Conservation (phyloP, 768 basidiomycete species). For the Leccinellum albellum region DNA sequence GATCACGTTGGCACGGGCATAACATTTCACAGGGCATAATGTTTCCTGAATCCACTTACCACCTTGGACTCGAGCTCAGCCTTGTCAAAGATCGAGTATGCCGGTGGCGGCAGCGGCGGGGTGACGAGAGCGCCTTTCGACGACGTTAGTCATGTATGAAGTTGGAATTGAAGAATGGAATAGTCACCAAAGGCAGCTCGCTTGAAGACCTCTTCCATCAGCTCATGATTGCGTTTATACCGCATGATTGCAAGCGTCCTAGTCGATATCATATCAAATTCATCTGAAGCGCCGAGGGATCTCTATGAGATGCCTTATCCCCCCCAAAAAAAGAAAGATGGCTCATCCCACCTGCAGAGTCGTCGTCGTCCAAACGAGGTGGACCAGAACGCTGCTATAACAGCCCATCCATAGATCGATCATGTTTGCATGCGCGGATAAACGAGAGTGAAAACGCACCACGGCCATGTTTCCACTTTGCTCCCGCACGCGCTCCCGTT, state of each 20-base stretch:
- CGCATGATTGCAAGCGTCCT: slow-evolving; percentile 67
- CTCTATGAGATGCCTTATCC: not conserved
- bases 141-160: not conserved
- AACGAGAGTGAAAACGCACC: slow-evolving; percentile 29
- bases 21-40: no score
- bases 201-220: slow-evolving; percentile 80
- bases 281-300: slow-evolving; percentile 39
- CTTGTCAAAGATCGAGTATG: slow-evolving; percentile 61
- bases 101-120: slow-evolving; percentile 39
- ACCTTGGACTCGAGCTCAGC: slow-evolving; percentile 53
- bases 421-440: not conserved
- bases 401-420: not conserved
- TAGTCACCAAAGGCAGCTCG: slow-evolving; percentile 59
- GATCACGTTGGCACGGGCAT: not conserved
- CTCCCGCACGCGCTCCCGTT: slow-evolving; percentile 53
- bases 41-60: slow-evolving; percentile 34
- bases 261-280: slow-evolving; percentile 67
- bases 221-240: slow-evolving; percentile 77
- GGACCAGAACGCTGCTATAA: slow-evolving; percentile 31
- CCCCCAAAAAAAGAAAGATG: not conserved
- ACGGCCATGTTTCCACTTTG: slow-evolving; percentile 39
- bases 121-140: slow-evolving; percentile 43
- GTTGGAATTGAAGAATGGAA: not conserved
- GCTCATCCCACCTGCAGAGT: slow-evolving; percentile 52
- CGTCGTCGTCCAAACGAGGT: slow-evolving; percentile 49